Percentiles rank a stretch among this genome's conserved stretches.
phyloP scores from a whole-genome alignment of 2,329 filamentous ascomycete genomes.

The Massarina eburnea region DNA sequence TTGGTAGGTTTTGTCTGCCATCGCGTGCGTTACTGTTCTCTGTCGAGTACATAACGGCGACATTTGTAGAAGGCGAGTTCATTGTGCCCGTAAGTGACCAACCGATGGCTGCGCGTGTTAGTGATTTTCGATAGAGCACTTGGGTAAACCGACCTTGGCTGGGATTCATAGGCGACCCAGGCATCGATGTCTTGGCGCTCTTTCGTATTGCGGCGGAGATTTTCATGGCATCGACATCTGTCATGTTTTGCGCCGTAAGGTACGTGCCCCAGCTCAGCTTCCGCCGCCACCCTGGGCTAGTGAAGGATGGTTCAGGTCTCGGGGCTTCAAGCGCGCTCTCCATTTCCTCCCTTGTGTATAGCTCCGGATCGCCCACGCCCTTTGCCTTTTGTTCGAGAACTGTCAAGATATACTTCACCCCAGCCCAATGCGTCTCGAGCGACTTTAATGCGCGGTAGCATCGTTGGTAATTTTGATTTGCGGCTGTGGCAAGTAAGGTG shows the following conservation, averaged over 20 bases:
- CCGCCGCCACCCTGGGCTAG: conserved; percentile 54
- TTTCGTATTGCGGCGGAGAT: conserved; percentile 35
- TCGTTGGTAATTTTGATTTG: conserved; percentile 82
- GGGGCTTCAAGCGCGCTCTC: conserved; percentile 66
- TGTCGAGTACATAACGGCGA: conserved; percentile 77
- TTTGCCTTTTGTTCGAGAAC: conserved; percentile 86
- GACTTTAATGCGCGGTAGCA: conserved; percentile 83
- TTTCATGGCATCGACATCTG: conserved; percentile 30
- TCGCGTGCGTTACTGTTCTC: conserved; percentile 35
- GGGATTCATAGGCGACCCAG: conserved; percentile 52
- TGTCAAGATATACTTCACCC: conserved; percentile 82
- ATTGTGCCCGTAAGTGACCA: conserved; percentile 88
- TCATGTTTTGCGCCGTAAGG: conserved; percentile 34
- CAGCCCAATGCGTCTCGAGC: conserved; percentile 83
- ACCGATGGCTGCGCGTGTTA: conserved; percentile 61
- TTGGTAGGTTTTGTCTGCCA: conserved; percentile 19
- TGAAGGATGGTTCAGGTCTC: conserved; percentile 53
- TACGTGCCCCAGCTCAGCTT: conserved; percentile 50
- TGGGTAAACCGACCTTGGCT: conserved; percentile 49
- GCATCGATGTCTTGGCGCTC: conserved; percentile 30
- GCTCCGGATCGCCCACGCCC: conserved; percentile 74
- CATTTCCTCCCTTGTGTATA: conserved; percentile 72
- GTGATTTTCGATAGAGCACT: background rate
- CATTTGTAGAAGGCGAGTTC: conserved; percentile 79
- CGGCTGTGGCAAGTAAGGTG: conserved; percentile 74